Conservation (phyloP, 768 basidiomycete species). For the Mycena chlorophos region DNA sequence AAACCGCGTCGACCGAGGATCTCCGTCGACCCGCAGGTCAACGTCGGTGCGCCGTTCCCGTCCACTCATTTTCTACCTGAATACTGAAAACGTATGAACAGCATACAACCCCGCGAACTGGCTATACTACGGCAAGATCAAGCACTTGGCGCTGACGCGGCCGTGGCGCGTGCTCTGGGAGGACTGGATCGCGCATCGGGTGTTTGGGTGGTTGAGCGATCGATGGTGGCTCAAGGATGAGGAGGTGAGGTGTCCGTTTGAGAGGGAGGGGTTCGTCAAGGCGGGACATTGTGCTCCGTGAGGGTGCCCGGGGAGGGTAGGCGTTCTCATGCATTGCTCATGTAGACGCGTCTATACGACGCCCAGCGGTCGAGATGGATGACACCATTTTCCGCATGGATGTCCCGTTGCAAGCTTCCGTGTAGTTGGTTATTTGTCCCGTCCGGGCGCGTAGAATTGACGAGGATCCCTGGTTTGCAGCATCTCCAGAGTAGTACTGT, state of each 20-base stretch:
- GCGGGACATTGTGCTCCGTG: slow-evolving; percentile 7
- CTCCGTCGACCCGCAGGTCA: slow-evolving; percentile 21
- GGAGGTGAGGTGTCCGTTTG: slow-evolving; percentile 19
- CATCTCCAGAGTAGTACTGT: too few relatives aligned
- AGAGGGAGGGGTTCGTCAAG: slow-evolving; percentile 21
- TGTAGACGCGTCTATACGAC: too few relatives aligned
- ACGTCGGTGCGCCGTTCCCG: slow-evolving; percentile 13
- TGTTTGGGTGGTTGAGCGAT: slow-evolving; percentile 25
- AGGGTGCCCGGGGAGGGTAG: too few relatives aligned
- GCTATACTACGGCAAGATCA: slow-evolving; percentile 23
- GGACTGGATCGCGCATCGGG: slow-evolving; percentile 25
- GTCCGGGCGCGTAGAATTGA: too few relatives aligned
- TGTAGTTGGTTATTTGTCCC: too few relatives aligned
- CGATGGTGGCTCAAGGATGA: slow-evolving; percentile 23
- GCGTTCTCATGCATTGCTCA: too few relatives aligned
- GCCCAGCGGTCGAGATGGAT: too few relatives aligned
- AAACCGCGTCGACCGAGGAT: slow-evolving; percentile 21
- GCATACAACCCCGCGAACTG: slow-evolving; percentile 24
- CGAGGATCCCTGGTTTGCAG: too few relatives aligned
- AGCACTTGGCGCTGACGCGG: slow-evolving; percentile 20
- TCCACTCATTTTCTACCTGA: background rate
- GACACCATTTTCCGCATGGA: too few relatives aligned
- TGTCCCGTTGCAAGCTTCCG: too few relatives aligned
- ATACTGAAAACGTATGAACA: background rate
- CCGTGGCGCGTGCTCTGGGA: slow-evolving; percentile 26